Evolutionary conservation across 106 monocot species (phyloP), one percentile per base, ranked within the genome.

Genomic region (Posidonia australis): DNA sequence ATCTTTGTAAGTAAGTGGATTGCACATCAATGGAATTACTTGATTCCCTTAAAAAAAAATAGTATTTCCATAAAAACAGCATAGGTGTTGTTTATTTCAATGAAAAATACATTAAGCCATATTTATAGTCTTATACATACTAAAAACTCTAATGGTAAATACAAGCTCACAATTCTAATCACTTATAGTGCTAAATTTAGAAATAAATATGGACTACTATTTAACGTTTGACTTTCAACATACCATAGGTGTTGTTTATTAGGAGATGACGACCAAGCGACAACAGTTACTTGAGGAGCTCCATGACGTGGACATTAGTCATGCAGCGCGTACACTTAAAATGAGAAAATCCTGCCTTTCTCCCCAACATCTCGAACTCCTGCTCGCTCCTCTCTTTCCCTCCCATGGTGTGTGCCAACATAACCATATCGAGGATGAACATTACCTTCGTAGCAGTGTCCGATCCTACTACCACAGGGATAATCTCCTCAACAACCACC

Each of bases 321-420:
- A 66, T 65, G 7, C 67, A 47, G 41, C 71, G 77, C 0, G 51
- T 31, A 1, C 72, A 31, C 54, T 68, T 77, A 44, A 80, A 79
- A 0, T 64, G 64, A 0, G 77, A 51, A 60, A 86, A 86, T 1
- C 86, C 83, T 0, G 79, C 82, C 9, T 62, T 60, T 58, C 69
- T 72, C 0, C 80, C 77, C 62, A 86, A 45, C 0, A 46, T 58
- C 51, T 75, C 56, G 36, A 80, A 86, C 51, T 86, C 86, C 23
- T 70, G 51, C 65, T 68, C 59, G 10, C 77, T 82, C 55, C 86
- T 68, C 78, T 85, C 85, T 70, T 81, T 78, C 16, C 81, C 85
- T 1, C 85, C 81, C 1, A 74, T 74, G 60, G 65, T 72, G 61
- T 78, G 68, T 13, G 81, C 72, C 53, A 85, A 29, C 85, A 85